Conservation (phyloP, 2,329 filamentous ascomycete genomes). For the Xylaria polymorpha region DNA sequence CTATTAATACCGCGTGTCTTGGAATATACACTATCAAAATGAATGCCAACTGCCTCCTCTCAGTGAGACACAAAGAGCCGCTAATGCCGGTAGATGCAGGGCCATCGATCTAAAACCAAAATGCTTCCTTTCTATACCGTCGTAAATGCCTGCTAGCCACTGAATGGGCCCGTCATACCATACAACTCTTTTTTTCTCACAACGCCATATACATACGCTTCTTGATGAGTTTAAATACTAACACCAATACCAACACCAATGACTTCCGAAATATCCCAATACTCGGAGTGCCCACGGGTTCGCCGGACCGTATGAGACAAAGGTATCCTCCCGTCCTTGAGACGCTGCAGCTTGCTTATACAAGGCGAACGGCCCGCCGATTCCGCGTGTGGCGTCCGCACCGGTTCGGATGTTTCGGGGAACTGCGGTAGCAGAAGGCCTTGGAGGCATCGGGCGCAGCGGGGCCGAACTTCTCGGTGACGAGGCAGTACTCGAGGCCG, state of each 20-base stretch:
- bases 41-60: background rate
- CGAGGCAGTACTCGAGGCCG: constrained; percentile 68
- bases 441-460: constrained; percentile 60
- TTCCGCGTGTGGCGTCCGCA: constrained; percentile 66
- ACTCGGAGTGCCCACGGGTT: background rate
- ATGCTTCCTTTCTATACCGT: background rate
- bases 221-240: background rate
- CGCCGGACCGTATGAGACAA: background rate
- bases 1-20: background rate
- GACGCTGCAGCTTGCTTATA: constrained; percentile 30
- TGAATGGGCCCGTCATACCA: constrained; percentile 4
- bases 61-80: background rate
- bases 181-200: background rate
- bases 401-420: constrained; percentile 66
- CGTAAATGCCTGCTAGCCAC: constrained; percentile 7
- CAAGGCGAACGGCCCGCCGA: constrained; percentile 48
- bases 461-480: constrained; percentile 67
- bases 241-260: background rate
- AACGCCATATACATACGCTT: constrained; percentile 9
- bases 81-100: constrained; percentile 11
- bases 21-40: background rate
- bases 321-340: background rate
- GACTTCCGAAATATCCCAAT: constrained; percentile 1
- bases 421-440: constrained; percentile 68
- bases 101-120: background rate